Evolutionary conservation across 2,329 filamentous ascomycete species (phyloP), one percentile per base, ranked within the genome.

Genomic region (Alternaria panax): DNA sequence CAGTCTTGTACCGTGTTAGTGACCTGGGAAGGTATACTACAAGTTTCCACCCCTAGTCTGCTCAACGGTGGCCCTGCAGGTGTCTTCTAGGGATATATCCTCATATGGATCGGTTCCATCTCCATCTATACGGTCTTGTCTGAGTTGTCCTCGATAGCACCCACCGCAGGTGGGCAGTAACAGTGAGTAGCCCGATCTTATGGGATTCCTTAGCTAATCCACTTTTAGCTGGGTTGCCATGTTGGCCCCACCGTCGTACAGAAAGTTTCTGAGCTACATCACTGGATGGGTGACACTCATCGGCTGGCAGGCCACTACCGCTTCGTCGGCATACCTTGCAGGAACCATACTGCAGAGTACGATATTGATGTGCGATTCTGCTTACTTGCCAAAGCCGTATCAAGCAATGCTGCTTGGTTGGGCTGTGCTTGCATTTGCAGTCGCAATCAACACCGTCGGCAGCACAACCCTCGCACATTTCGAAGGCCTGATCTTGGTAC

Each of bases 331-430:
- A 0, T 64, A 45, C 22, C 40, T 66, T 5, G 43, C 25, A 11
- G 43, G 52, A 20, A 56, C 51, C 7, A 36, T 65, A 4, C 52
- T 67, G 7, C 50, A 59, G n/a, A 62, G 53, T 14, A 34, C 59
- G 2, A 54, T 60, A 3, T 18, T 52, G 2, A 32, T 64, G 6
- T 51, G 40, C 18, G 16, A 63, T 32, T 38, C 62, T 0, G 18
- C 28, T 6, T 68, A 66, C 34, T 78, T 79, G 48, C 59, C 69
- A 0, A 59, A 80, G 48, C 60, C 67, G 16, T 85, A 81, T 79
- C 83, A 85, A 46, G 79, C 73, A 1, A 83, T 81, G 1, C 70
- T 85, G 1, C 64, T 84, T 1, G 76, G 79, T 43, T 82, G 78
- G 62, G 80, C 78, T 0, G 66, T 82, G 14, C 68, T 77, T 5